Evolutionary conservation across 2,329 filamentous ascomycete species (phyloP).

Genomic region (Penicillium italicum): DNA sequence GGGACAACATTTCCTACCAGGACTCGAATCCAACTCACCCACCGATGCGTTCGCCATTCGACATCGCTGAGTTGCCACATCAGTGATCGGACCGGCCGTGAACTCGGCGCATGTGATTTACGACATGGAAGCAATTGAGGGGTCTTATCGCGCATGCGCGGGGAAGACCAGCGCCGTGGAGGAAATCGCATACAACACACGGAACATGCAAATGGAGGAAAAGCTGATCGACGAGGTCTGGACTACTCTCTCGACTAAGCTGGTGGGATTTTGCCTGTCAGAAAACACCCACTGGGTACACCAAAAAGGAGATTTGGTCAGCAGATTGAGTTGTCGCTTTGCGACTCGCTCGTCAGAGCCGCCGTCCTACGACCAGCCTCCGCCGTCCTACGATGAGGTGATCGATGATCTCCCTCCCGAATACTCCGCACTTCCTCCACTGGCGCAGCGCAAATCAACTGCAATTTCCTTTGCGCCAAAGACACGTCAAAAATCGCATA

Average conservation of each 20-base stretch:
- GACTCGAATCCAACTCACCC: slow-evolving; percentile 2
- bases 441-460: slow-evolving; percentile 25
- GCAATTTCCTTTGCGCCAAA: slow-evolving; percentile 7
- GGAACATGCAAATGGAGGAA: slow-evolving; percentile 4
- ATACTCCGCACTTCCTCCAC: slow-evolving; percentile 28
- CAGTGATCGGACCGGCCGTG: slow-evolving; percentile 8
- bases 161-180: not conserved
- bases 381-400: slow-evolving; percentile 35
- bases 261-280: not conserved
- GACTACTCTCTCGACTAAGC: not conserved
- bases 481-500: slow-evolving; percentile 3
- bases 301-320: not conserved
- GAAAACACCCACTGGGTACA: not conserved
- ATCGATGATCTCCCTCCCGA: slow-evolving; percentile 34
- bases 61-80: slow-evolving; percentile 10
- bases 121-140: slow-evolving; percentile 16
- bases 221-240: slow-evolving; percentile 12
- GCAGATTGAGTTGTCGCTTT: slow-evolving; percentile 12
- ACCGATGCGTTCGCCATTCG: slow-evolving; percentile 18
- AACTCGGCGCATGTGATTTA: slow-evolving; percentile 11
- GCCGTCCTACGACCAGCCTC: slow-evolving; percentile 23
- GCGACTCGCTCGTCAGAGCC: slow-evolving; percentile 6
- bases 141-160: slow-evolving; percentile 1
- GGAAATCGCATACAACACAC: not conserved
- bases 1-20: slow-evolving; percentile 2